Conservation (phyloP, 305 asterid species). For the Fraxinus albicans region DNA sequence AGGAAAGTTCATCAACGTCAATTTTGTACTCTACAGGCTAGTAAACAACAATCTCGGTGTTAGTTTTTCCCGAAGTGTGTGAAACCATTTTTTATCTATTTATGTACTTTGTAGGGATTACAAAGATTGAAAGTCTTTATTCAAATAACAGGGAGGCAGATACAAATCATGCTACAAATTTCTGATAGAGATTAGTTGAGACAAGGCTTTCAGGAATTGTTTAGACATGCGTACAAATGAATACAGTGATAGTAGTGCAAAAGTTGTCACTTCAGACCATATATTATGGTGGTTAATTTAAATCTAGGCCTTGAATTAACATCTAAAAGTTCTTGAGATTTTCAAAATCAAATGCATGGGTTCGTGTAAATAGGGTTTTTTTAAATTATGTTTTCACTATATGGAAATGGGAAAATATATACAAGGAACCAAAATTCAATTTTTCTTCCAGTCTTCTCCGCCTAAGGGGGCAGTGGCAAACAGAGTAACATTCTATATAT, state of each 20-base stretch:
- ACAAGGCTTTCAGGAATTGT: neutral
- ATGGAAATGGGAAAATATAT: neutral
- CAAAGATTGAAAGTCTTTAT: neutral
- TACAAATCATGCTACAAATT: neutral
- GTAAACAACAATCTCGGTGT: neutral
- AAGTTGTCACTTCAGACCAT: neutral
- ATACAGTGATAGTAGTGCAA: neutral
- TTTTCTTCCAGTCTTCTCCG: neutral
- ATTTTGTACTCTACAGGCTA: conserved; percentile 1
- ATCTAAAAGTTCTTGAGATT: neutral
- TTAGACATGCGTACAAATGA: neutral
- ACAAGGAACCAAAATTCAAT: neutral
- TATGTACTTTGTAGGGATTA: neutral
- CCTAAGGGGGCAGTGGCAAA: neutral
- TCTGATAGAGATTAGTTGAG: neutral
- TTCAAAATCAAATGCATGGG: neutral
- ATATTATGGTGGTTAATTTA: neutral
- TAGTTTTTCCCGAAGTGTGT: neutral
- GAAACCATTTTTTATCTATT: neutral
- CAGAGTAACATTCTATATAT: neutral
- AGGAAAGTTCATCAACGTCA: neutral
- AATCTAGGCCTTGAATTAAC: neutral
- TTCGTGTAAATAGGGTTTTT: neutral
- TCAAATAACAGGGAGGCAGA: neutral
- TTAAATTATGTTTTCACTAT: neutral